Base-by-base conservation (phyloP, 2,329 filamentous ascomycete genomes). In the Didymellaceae sp. region DNA sequence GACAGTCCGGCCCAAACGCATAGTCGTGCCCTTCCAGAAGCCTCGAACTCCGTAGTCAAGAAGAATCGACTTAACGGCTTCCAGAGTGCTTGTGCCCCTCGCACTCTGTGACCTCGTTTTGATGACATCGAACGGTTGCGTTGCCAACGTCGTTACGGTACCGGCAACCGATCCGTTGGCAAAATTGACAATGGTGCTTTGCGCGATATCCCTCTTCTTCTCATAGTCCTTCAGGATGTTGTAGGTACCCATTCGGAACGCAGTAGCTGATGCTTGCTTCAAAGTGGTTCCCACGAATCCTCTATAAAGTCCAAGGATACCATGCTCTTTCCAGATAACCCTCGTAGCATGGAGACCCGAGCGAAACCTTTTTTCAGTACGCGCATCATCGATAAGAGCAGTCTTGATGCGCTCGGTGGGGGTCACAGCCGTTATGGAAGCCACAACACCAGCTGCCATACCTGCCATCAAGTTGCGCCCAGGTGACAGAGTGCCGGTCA, bases 331-430 rank as follows among this genome's bases (percentile, higher is more conserved):
- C 54, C 80, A 70, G 2, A 86, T 75, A 0, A 77, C 70, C 3
- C 63, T 64, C 3, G 81, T 74, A 22, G 82, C 83, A 61, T 86
- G 82, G 26, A 75, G 56, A 0, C 81, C 76, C 4, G 75, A 77
- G 2, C 70, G 73, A 65, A 84, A 86, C 14, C 78, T 72, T 28
- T 73, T 76, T 25, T 78, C 72, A 6, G 64, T 71, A 33, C 82
- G 71, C 6, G 82, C 83, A 61, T 86, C 84, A 64, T 86, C 84
- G 52, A 87, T 86, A 6, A 88, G 65, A 0, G 85, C 85, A 1
- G 86, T 89, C 66, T 88, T 89, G 62, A 89, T 82, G 13, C 86
- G 77, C 62, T 89, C 86, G 0, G 84, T 86, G 0, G 86, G 86
- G 2, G 86, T 89, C 1, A 89, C 86, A 1, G 84, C 85, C n/a